Conservation (phyloP, 1,284 basidiomycete genomes). For the Xanthoconium separans region DNA sequence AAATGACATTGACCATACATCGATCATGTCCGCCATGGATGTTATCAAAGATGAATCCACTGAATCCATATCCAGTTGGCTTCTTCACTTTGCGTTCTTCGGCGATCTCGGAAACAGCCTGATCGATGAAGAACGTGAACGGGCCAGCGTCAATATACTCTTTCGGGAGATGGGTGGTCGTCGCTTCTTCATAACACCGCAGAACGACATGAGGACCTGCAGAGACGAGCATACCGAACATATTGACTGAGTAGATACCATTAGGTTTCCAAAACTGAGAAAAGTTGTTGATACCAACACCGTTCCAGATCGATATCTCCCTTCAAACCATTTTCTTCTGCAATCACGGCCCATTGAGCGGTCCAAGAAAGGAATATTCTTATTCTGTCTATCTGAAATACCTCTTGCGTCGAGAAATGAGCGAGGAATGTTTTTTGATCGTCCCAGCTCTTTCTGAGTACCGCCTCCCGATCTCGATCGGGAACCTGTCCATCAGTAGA, state of each 20-base stretch:
- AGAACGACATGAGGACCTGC: constrained; percentile 8
- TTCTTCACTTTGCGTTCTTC: neutral
- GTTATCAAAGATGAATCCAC: constrained; percentile 3
- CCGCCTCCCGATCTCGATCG: too few relatives aligned
- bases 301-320: neutral
- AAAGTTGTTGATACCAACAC: neutral
- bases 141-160: neutral
- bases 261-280: neutral
- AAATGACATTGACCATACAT: constrained; percentile 4
- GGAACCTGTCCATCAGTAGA: neutral
- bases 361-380: neutral
- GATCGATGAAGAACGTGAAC: neutral
- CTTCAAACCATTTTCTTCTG: neutral
- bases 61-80: neutral
- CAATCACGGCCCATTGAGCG: neutral
- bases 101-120: neutral
- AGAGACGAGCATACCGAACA: constrained; percentile 2
- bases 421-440: constrained; percentile 1
- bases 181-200: constrained; percentile 10
- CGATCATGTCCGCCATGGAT: constrained; percentile 1
- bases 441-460: neutral
- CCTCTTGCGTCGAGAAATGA: constrained; percentile 6
- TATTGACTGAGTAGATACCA: neutral
- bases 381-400: constrained; percentile 1
- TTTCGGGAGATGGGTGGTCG: neutral